phyloP scores from a whole-genome alignment of 2,329 filamentous ascomycete genomes.

The Aspergillus hortae region DNA sequence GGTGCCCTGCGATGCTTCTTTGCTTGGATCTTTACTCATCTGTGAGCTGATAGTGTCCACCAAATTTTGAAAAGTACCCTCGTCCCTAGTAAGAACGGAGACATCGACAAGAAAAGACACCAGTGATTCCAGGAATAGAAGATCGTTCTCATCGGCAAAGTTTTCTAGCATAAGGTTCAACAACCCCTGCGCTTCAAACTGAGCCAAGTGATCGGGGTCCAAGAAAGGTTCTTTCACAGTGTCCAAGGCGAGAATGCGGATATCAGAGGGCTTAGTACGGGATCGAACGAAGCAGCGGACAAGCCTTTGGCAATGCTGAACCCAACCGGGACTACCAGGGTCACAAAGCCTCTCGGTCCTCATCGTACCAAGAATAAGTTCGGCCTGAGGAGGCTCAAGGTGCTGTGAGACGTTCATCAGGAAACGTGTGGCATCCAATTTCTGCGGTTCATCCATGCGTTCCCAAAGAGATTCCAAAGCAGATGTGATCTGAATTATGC shows the following conservation, averaged over 20 bases:
- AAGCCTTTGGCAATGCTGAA: conserved; percentile 30
- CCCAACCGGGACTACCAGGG: conserved; percentile 31
- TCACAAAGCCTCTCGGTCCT: conserved; percentile 32
- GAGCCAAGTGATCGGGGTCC: conserved; percentile 25
- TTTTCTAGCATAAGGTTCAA: conserved; percentile 30
- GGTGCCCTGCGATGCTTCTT: conserved; percentile 38
- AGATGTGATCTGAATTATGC: conserved; percentile 35
- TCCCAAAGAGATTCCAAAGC: conserved; percentile 37
- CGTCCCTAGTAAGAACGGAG: conserved; percentile 26
- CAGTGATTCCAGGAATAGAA: conserved; percentile 37
- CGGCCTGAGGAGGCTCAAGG: conserved; percentile 37
- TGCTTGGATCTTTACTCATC: conserved; percentile 33
- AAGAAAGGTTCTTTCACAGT: conserved; percentile 38
- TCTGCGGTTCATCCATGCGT: conserved; percentile 33
- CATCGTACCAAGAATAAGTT: conserved; percentile 35
- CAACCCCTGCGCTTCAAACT: conserved; percentile 32
- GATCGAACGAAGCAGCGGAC: conserved; percentile 36
- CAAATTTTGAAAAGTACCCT: conserved; percentile 29
- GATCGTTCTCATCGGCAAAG: conserved; percentile 36
- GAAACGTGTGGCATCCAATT: conserved; percentile 32
- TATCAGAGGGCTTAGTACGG: conserved; percentile 36
- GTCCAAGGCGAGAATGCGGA: conserved; percentile 38
- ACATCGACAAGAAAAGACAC: conserved; percentile 37
- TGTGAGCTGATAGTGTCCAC: conserved; percentile 32
- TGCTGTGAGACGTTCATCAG: conserved; percentile 34